Conservation (phyloP, 176 grass and related monocot genomes). For the Secale cereale region DNA sequence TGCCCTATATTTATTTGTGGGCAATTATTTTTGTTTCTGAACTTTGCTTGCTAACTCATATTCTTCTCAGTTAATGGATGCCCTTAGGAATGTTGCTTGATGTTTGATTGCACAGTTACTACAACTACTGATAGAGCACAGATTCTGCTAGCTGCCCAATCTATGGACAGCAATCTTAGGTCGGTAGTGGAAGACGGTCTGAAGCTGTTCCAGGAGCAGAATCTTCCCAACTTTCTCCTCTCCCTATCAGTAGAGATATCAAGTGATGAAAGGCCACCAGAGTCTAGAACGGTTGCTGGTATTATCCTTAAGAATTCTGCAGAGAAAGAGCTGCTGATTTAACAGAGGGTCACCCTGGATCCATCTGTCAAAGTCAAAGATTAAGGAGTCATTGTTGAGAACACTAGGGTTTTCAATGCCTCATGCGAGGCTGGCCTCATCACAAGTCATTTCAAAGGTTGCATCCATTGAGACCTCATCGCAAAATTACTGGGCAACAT, state of each 20-base stretch:
- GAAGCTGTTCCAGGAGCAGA: constrained; percentile 82
- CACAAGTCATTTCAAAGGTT: constrained; percentile 83
- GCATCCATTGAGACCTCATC: constrained; percentile 81
- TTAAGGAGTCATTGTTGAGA: constrained; percentile 72
- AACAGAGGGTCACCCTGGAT: constrained; percentile 65
- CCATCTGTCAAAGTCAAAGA: constrained; percentile 60
- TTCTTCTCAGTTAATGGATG: background rate
- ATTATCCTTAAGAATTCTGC: constrained; percentile 70
- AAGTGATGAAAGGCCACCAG: constrained; percentile 51
- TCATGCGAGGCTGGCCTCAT: constrained; percentile 72
- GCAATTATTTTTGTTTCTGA: background rate
- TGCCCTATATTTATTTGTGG: background rate
- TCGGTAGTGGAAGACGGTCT: constrained; percentile 56
- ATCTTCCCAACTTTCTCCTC: constrained; percentile 73
- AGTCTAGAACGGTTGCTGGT: constrained; percentile 75
- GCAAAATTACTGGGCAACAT: constrained; percentile 58
- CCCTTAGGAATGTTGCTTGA: constrained; percentile 8
- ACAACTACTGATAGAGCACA: constrained; percentile 63
- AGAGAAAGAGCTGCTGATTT: constrained; percentile 53
- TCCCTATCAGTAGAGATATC: constrained; percentile 71
- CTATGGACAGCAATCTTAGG: constrained; percentile 56
- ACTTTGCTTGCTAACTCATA: too few species aligned
- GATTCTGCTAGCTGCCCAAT: constrained; percentile 66
- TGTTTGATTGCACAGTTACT: constrained; percentile 14
- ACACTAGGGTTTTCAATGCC: constrained; percentile 57